A percentile compares a stretch with the other conserved stretches of the same genome.
These are phyloP conservation scores for Coniophora puteana DNA, from an alignment of 1,284 basidiomycete genomes.

Conservation along the genomic window DNA sequence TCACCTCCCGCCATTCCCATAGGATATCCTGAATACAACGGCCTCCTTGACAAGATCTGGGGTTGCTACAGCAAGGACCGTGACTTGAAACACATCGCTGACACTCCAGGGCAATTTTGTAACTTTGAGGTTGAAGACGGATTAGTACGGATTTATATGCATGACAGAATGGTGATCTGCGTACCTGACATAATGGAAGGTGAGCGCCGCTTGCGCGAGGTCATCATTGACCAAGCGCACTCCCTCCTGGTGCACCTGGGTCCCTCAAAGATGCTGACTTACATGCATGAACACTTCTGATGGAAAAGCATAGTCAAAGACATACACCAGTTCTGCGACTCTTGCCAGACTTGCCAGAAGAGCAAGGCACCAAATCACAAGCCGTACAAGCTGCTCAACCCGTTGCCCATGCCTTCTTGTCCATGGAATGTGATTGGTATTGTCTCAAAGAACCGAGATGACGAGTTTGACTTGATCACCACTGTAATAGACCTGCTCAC, in stretches of 20 bases:
- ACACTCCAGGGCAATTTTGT: conserved; percentile 13
- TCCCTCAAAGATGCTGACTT: background rate
- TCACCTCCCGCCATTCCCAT: no score
- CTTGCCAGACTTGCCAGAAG: conserved; percentile 14
- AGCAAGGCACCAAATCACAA: conserved; percentile 7
- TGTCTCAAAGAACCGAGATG: conserved; percentile 24
- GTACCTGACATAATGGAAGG: conserved; percentile 1
- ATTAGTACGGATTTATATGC: conserved; percentile 19
- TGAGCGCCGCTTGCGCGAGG: background rate
- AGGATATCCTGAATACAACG: no score
- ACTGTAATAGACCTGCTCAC: conserved; percentile 27
- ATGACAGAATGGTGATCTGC: conserved; percentile 3
- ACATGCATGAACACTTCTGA: background rate
- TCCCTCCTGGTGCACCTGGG: conserved; percentile 2
- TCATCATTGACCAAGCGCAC: conserved; percentile 5
- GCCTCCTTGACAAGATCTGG: no score
- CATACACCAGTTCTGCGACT: conserved; percentile 11
- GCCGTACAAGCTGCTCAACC: conserved; percentile 18
- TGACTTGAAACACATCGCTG: conserved; percentile 22
- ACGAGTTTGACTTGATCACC: conserved; percentile 23
- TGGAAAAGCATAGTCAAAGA: conserved; percentile 8
- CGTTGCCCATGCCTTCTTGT: conserved; percentile 13
- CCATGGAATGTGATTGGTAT: conserved; percentile 32
- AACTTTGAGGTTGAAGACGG: conserved; percentile 25
- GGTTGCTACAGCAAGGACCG: conserved; percentile 18